Base-by-base conservation (phyloP, 768 basidiomycete species). In the Mycena venus region DNA sequence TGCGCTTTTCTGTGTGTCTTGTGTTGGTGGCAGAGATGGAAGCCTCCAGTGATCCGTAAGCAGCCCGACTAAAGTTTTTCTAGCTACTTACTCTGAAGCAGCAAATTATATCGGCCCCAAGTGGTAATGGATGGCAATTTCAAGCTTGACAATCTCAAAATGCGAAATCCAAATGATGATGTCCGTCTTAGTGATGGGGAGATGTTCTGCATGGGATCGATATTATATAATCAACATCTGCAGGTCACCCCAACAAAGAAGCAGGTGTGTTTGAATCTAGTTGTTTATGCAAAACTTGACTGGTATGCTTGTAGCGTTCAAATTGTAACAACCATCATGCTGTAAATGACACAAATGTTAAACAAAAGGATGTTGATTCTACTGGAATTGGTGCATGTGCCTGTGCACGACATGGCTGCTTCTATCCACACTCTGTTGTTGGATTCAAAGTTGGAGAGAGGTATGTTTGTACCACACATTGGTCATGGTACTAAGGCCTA, bases 371-470 rank as follows among this genome's bases (percentile, higher is more conserved):
- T 29, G 67, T 81, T 2, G 75, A 78, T 58, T 72, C 72, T 14
- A 82, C 82, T 14, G 80, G 83, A 12, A 78, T 83, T 36, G 83
- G 82, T 14, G 82, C 80, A 7, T 72, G 71, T 70, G 81, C 80
- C 3, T 85, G 82, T 73, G 79, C 79, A 8, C 25, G 77, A 1
- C 83, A 85, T 77, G 83, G 82, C 1, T 82, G 76, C 67, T 85
- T 80, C 77, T 32, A 78, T 9, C 83, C 80, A 0, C 78, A 82
- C 58, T 73, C 77, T 0, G 62, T 82, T 4, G 83, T 84, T 0
- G 81, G 84, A 55, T 81, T 85, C 56, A 80, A 80, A 47, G 79
- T 79, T 34, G 83, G 82, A 0, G 81, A 85, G 68, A 68, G 65
- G 81, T 83, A 21, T 29, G 75, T 51, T 76, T 55, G 21, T 51